Evolutionary conservation across 1,284 basidiomycete genomes (phyloP).

Genomic region (Rhodotorula sp.): DNA sequence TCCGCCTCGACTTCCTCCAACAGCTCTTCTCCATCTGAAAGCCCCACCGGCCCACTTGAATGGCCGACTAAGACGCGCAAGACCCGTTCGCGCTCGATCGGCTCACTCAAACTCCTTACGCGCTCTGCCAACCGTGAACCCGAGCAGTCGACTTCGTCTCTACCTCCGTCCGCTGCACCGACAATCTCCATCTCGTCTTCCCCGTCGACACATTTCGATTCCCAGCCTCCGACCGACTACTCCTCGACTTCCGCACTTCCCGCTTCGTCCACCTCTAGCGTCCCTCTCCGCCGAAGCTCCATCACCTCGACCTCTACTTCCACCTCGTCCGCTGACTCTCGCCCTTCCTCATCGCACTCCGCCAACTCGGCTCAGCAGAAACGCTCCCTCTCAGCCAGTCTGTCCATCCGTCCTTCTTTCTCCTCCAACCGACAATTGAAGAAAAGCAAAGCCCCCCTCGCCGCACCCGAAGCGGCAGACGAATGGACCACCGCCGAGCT

Average conservation of each 20-base stretch:
- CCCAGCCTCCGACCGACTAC: not conserved
- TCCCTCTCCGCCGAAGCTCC: not conserved
- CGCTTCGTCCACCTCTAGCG: not conserved
- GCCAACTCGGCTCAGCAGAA: no score
- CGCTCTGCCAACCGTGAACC: not conserved
- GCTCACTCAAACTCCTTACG: constrained; percentile 18
- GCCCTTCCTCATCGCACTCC: not conserved
- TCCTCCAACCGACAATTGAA: not conserved
- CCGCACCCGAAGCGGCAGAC: not conserved
- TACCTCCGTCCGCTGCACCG: not conserved
- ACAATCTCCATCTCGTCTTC: constrained; percentile 17
- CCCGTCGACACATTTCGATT: not conserved
- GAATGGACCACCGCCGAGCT: constrained; percentile 11
- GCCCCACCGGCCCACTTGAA: not conserved
- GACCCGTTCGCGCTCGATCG: constrained; percentile 21
- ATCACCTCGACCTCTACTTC: not conserved
- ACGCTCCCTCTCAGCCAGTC: not conserved
- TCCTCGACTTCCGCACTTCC: not conserved
- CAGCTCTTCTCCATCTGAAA: not conserved
- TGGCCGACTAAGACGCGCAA: not conserved
- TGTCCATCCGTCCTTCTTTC: not conserved
- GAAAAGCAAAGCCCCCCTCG: not conserved
- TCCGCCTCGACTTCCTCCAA: not conserved
- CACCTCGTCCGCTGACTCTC: not conserved
- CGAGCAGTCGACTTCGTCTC: not conserved